These are phyloP conservation scores for Diaporthe batatas DNA, from an alignment of 2,329 filamentous ascomycete species.

Conservation along the genomic window DNA sequence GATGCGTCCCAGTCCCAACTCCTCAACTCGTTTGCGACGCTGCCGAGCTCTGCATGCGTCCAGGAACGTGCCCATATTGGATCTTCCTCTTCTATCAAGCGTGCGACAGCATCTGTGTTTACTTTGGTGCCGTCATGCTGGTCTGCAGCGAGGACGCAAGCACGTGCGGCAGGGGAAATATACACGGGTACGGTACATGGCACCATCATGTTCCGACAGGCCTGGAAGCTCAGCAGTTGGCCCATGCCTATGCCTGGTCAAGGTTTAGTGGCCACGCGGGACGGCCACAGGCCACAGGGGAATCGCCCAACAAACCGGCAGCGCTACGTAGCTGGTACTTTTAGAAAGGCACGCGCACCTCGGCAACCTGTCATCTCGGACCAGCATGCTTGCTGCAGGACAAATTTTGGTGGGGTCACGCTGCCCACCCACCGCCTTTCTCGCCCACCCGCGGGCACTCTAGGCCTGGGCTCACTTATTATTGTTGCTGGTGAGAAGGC, in stretches of 20 bases:
- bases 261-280: slow-evolving; percentile 27
- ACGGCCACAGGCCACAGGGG: slow-evolving; percentile 32
- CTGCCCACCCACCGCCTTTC: slow-evolving; percentile 34
- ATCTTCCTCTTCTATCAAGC: neutral
- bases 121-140: neutral
- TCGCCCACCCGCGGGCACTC: slow-evolving; percentile 6
- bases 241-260: neutral
- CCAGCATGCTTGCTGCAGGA: slow-evolving; percentile 20
- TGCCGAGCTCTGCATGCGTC: neutral
- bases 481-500: slow-evolving; percentile 9
- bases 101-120: neutral
- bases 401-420: slow-evolving; percentile 34
- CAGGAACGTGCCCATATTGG: neutral
- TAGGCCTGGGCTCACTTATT: slow-evolving; percentile 15
- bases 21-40: neutral
- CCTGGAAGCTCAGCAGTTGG: slow-evolving; percentile 13
- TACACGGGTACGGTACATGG: neutral
- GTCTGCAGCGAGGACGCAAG: neutral
- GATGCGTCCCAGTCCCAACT: slow-evolving; percentile 15
- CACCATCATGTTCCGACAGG: neutral
- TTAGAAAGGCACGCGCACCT: slow-evolving; percentile 33
- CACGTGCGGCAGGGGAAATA: neutral
- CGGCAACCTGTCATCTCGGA: slow-evolving; percentile 32
- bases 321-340: slow-evolving; percentile 32
- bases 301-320: slow-evolving; percentile 30